Evolutionary conservation across 495 filamentous ascomycete species (phyloP).

Genomic region (Hypoxylon rickii): DNA sequence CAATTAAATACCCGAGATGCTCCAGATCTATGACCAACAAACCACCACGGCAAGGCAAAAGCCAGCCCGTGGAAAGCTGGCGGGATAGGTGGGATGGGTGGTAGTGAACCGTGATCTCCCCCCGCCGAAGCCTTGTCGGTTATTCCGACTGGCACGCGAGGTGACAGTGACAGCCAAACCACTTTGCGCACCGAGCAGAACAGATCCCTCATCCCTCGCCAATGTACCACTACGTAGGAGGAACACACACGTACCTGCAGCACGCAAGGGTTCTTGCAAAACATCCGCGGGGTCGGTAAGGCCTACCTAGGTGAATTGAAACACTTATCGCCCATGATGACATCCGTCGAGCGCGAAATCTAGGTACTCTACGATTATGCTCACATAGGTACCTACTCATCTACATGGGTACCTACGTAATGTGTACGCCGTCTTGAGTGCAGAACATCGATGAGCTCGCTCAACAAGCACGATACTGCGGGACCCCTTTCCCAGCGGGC

Average conservation of each 20-base stretch:
- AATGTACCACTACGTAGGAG: constrained; percentile 16
- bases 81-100: background rate
- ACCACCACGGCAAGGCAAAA: too few relatives aligned
- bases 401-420: too few relatives aligned
- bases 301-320: constrained; percentile 3
- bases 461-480: too few relatives aligned
- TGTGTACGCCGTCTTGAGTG: too few relatives aligned
- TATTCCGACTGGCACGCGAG: constrained; percentile 28
- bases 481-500: constrained; percentile 1
- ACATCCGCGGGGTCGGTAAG: constrained; percentile 18
- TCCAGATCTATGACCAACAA: background rate
- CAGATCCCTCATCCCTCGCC: constrained; percentile 7
- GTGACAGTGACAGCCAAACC: constrained; percentile 14
- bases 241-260: constrained; percentile 17
- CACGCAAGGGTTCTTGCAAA: constrained; percentile 26
- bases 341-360: background rate
- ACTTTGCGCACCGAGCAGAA: constrained; percentile 7
- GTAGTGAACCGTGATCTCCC: constrained; percentile 12
- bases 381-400: too few relatives aligned
- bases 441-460: too few relatives aligned
- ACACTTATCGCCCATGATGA: constrained; percentile 7
- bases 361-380: background rate
- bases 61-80: too few relatives aligned
- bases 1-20: background rate
- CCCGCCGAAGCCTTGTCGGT: constrained; percentile 21